phyloP scores from a whole-genome alignment of 73 alveolate species.

The Blepharisma japonicum region DNA sequence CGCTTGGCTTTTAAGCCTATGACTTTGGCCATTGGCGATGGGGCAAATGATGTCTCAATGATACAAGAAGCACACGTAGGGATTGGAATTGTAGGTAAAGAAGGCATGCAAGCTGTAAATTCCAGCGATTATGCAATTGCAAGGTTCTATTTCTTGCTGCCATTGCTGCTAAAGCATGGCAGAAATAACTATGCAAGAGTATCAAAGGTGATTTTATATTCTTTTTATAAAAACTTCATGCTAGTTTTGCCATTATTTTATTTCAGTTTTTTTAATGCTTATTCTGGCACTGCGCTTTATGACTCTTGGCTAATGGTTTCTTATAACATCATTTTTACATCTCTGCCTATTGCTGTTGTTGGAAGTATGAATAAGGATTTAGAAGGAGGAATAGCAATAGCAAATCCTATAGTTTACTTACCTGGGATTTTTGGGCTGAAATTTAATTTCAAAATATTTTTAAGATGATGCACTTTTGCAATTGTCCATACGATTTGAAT shows the following conservation, averaged over 20 bases:
- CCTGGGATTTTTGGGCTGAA: neutral
- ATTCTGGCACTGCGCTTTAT: constrained; percentile 83
- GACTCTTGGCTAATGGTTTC: constrained; percentile 80
- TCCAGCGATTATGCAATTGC: constrained; percentile 83
- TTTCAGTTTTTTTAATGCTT: constrained; percentile 79
- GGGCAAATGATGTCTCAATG: constrained; percentile 79
- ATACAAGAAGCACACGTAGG: constrained; percentile 38
- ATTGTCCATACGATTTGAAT: neutral
- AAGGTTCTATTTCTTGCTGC: constrained; percentile 72
- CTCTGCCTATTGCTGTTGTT: constrained; percentile 77
- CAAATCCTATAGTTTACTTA: neutral
- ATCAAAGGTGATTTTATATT: constrained; percentile 63
- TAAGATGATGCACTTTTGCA: neutral
- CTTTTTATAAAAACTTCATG: constrained; percentile 77
- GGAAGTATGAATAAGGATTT: constrained; percentile 73
- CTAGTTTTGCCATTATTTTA: constrained; percentile 68
- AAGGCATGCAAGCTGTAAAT: constrained; percentile 79
- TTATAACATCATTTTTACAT: constrained; percentile 86
- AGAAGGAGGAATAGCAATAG: neutral
- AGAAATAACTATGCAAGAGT: constrained; percentile 81
- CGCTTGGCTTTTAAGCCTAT: constrained; percentile 27
- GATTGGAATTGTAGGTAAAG: constrained; percentile 41
- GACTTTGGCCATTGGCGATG: constrained; percentile 85
- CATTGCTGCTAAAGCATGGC: constrained; percentile 90
- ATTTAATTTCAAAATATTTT: neutral